Conservation (phyloP, 2,329 filamentous ascomycete species). For the Parastagonospora avenae region DNA sequence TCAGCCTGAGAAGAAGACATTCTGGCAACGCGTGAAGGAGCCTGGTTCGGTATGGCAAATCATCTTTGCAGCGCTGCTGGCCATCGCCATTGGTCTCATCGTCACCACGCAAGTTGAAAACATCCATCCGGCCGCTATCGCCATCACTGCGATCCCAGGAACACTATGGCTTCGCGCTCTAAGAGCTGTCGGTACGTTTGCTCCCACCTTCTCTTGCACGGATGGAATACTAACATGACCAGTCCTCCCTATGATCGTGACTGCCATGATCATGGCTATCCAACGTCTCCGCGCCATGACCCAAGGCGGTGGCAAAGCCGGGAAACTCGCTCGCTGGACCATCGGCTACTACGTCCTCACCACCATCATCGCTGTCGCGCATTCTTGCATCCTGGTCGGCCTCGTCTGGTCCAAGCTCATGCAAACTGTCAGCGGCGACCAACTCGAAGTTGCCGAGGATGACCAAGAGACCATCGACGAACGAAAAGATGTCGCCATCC, state of each 20-base stretch:
- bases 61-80: slow-evolving; percentile 55
- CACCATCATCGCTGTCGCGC: slow-evolving; percentile 56
- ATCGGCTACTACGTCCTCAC: slow-evolving; percentile 58
- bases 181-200: slow-evolving; percentile 53
- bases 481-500: slow-evolving; percentile 41
- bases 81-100: slow-evolving; percentile 56
- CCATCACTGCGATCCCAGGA: slow-evolving; percentile 56
- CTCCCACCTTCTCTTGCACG: background rate
- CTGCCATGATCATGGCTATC: slow-evolving; percentile 59
- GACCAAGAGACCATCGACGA: slow-evolving; percentile 44
- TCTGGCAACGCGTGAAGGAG: slow-evolving; percentile 47
- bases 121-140: slow-evolving; percentile 51
- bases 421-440: slow-evolving; percentile 41
- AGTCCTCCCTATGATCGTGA: slow-evolving; percentile 60
- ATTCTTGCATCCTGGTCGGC: slow-evolving; percentile 54
- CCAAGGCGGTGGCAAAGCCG: slow-evolving; percentile 45
- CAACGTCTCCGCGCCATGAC: slow-evolving; percentile 56
- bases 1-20: slow-evolving; percentile 26
- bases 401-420: slow-evolving; percentile 58
- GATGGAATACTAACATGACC: background rate
- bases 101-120: slow-evolving; percentile 51
- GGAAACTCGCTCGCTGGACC: slow-evolving; percentile 55
- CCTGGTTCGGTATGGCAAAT: slow-evolving; percentile 58
- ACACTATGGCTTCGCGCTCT: slow-evolving; percentile 57
- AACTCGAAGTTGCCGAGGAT: slow-evolving; percentile 39